Base-by-base conservation (phyloP, 768 basidiomycete species). In the Naganishia vishniacii region DNA sequence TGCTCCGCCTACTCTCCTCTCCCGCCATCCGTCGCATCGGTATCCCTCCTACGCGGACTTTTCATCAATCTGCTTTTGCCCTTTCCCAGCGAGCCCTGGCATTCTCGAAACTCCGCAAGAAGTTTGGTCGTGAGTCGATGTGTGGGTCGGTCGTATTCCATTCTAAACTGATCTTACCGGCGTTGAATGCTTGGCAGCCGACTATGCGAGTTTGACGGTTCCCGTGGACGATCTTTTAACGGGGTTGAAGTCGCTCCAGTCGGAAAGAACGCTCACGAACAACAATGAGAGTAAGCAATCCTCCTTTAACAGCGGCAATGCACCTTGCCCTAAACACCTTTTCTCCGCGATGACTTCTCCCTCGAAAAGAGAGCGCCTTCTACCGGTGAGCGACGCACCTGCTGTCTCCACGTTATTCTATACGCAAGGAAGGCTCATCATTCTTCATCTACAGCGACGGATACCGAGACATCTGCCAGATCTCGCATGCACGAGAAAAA, bases 391-490 rank as follows among this genome's bases (percentile, higher is more conserved):
- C n/a, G n/a, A n/a, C n/a, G 49, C 31, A 15, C 25, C 20, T 7
- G 4, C 28, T 12, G 16, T 40, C 11, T 20, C 37, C 20, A 12
- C n/a, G 5, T 12, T 40, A 26, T 20, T 31, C 28, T 25, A 47
- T 28, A 32, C n/a, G 7, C 59, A n/a, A 26, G 15, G 16, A 28
- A 1, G 23, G 32, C 47, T 34, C 29, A 4, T 53, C 16, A 2
- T n/a, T 13, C 18, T 18, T 34, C 23, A 18, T 15, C 18, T 58
- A 37, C n/a, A 59, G 56, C 15, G 67, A 68, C 25, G 67, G 44
- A 20, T 42, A 70, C 5, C 34, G 73, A 48, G 71, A 69, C 5
- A 62, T 74, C 29, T 64, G 64, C 18, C 67, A 67, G 11, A 58
- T 72, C 23, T 62, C 69, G 7, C 63, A 65, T 40, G 60, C 46